A percentile compares a stretch with the other conserved stretches of the same genome.
Evolutionary conservation across 306 rosid genomes (phyloP).

Genomic region (Crataegus laevigata): DNA sequence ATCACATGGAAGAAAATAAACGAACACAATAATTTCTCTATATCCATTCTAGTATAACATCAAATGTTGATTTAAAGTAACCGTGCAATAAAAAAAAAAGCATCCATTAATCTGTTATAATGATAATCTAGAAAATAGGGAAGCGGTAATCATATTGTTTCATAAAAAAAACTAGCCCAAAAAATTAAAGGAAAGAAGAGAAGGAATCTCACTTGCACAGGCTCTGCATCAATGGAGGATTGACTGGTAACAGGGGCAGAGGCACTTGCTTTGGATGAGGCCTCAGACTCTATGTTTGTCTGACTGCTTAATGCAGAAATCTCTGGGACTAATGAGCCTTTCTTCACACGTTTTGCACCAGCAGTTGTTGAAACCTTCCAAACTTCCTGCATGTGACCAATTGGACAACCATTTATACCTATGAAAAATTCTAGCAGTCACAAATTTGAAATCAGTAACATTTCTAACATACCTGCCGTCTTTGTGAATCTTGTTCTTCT

Average conservation of each 20-base stretch:
- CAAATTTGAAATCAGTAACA: constrained; percentile 11
- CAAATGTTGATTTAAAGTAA: background rate
- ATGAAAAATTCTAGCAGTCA: background rate
- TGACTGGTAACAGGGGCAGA: constrained; percentile 44
- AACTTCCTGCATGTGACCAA: constrained; percentile 57
- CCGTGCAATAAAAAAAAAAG: background rate
- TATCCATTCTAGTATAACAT: constrained; percentile 12
- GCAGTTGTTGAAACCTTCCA: constrained; percentile 98
- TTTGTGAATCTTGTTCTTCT: constrained; percentile 94
- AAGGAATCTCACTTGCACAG: constrained; percentile 55
- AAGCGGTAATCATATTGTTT: background rate
- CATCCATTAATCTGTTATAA: background rate
- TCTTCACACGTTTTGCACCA: constrained; percentile 87
- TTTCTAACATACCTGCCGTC: constrained; percentile 76
- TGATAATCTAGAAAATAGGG: background rate
- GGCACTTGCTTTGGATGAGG: constrained; percentile 48
- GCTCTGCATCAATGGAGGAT: constrained; percentile 42
- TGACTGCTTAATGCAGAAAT: constrained; percentile 53
- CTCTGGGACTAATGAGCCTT: constrained; percentile 52
- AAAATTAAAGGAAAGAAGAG: constrained; percentile 19
- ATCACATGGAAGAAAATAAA: constrained; percentile 2
- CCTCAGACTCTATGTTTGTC: constrained; percentile 59
- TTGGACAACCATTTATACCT: constrained; percentile 15
- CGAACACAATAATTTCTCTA: background rate
- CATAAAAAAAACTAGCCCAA: background rate